phyloP scores from a whole-genome alignment of 2,329 filamentous ascomycete species.

The Aspergillus floridensis region DNA sequence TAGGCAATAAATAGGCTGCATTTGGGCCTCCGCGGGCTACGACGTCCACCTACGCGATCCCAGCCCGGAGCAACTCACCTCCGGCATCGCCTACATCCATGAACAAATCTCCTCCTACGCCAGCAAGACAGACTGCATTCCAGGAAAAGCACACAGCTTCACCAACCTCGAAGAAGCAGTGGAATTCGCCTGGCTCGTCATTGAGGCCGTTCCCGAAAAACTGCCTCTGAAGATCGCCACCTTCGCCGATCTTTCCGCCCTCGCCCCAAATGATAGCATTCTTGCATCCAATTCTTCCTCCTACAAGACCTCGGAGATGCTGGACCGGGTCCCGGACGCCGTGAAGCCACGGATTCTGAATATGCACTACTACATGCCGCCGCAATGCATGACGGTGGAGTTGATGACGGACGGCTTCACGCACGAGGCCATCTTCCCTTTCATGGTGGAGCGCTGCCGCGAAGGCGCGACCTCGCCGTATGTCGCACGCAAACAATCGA shows the following conservation, averaged over 20 bases:
- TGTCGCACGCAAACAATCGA: slow-evolving; percentile 49
- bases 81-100: slow-evolving; percentile 33
- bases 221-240: slow-evolving; percentile 50
- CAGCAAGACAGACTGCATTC: slow-evolving; percentile 15
- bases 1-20: slow-evolving; percentile 21
- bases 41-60: slow-evolving; percentile 30
- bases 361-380: slow-evolving; percentile 55
- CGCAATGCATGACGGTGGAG: slow-evolving; percentile 47
- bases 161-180: slow-evolving; percentile 39
- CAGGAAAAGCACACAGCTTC: background rate
- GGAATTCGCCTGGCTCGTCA: slow-evolving; percentile 51
- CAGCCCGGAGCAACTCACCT: slow-evolving; percentile 30
- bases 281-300: slow-evolving; percentile 54
- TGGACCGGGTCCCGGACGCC: slow-evolving; percentile 41
- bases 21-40: slow-evolving; percentile 36
- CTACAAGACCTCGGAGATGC: slow-evolving; percentile 52
- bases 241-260: slow-evolving; percentile 48
- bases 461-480: slow-evolving; percentile 46
- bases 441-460: slow-evolving; percentile 42
- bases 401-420: slow-evolving; percentile 55
- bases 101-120: slow-evolving; percentile 35
- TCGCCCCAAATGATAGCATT: slow-evolving; percentile 48
- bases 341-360: slow-evolving; percentile 47
- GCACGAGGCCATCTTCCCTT: slow-evolving; percentile 43
- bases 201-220: slow-evolving; percentile 55